Evolutionary conservation across 176 grass and related monocot genomes (phyloP).

Genomic region (Avena insularis): DNA sequence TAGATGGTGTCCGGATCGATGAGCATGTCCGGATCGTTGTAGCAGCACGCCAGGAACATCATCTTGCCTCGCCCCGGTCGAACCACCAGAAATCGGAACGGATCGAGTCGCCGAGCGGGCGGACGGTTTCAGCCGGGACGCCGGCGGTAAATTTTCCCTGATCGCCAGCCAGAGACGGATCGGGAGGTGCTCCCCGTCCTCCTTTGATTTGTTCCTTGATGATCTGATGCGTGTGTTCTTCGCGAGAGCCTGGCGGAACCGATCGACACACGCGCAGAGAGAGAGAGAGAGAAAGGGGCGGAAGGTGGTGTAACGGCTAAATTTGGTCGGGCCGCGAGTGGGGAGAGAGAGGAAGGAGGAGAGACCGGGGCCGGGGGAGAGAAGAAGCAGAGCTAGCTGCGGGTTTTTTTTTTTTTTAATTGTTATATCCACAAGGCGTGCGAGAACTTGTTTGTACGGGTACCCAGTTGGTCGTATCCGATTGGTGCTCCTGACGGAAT

Average conservation of each 20-base stretch:
- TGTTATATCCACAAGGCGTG: not conserved
- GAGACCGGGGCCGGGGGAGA: too few species aligned
- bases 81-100: conserved; percentile 9
- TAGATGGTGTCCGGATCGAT: conserved; percentile 84
- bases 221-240: too few species aligned
- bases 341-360: not conserved
- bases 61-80: conserved; percentile 24
- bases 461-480: not conserved
- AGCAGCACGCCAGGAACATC: conserved; percentile 74
- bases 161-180: conserved; percentile 24
- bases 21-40: conserved; percentile 67
- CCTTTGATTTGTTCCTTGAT: not conserved
- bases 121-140: conserved; percentile 1
- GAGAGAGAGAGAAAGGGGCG: not conserved
- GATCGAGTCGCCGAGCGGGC: not conserved
- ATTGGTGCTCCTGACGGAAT: not conserved
- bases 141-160: not conserved
- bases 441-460: not conserved
- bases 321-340: conserved; percentile 34
- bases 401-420: not conserved
- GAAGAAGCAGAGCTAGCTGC: not conserved
- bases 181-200: conserved; percentile 16
- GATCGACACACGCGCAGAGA: conserved; percentile 1
- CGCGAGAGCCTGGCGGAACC: not conserved
- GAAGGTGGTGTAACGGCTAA: conserved; percentile 67